Percentiles rank a stretch among this genome's conserved stretches.
These are phyloP conservation scores for Fusarium graminum DNA, from an alignment of 2,329 filamentous ascomycete species.

Conservation along the genomic window DNA sequence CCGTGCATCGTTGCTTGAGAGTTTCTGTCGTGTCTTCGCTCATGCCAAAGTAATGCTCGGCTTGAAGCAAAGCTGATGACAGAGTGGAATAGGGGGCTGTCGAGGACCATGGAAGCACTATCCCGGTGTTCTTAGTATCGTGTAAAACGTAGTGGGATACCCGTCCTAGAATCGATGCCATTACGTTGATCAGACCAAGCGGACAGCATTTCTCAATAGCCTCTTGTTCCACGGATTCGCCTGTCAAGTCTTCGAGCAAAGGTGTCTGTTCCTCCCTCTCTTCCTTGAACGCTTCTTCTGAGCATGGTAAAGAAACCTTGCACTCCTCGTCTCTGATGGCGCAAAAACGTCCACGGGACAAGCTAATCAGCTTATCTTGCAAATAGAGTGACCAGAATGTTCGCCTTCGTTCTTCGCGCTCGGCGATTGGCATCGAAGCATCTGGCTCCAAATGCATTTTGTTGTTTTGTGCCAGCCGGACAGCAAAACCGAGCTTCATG, in stretches of 20 bases:
- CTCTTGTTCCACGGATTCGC: constrained; percentile 16
- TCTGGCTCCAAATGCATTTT: constrained; percentile 18
- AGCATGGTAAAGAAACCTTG: constrained; percentile 9
- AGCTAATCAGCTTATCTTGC: constrained; percentile 14
- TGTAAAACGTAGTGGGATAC: constrained; percentile 16
- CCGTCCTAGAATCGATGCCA: constrained; percentile 16
- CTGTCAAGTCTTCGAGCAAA: not conserved
- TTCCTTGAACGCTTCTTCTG: constrained; percentile 11
- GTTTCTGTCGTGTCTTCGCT: constrained; percentile 11
- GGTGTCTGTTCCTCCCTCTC: not conserved
- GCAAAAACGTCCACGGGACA: constrained; percentile 21
- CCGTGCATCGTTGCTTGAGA: not conserved
- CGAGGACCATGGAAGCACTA: constrained; percentile 9
- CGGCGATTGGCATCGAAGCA: rapidly evolving
- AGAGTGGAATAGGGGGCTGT: constrained; percentile 9
- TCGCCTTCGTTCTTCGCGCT: constrained; percentile 8
- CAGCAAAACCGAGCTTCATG: constrained; percentile 27
- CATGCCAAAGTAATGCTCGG: constrained; percentile 17
- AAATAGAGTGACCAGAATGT: constrained; percentile 19
- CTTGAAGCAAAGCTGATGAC: constrained; percentile 4
- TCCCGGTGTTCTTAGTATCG: not conserved
- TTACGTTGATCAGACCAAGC: constrained; percentile 5
- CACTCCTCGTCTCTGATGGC: constrained; percentile 22
- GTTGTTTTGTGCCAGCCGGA: constrained; percentile 19
- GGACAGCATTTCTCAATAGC: constrained; percentile 7